A percentile compares a stretch with the other conserved stretches of the same genome.
phyloP scores from a whole-genome alignment of 108 stramenopile species.

The Bacterosira constricta region DNA sequence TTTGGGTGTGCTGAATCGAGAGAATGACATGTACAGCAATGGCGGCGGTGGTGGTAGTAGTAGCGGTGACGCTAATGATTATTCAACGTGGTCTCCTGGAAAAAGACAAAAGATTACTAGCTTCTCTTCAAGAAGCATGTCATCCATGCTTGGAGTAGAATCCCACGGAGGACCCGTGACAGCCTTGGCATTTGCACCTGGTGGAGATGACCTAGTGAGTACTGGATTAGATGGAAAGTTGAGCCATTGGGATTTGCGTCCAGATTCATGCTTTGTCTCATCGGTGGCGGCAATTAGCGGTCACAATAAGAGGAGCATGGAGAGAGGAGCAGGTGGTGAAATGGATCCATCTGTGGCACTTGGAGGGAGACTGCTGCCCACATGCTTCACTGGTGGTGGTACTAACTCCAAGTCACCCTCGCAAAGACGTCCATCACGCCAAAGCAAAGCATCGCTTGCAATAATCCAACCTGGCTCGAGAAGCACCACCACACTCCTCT shows the following conservation, averaged over 20 bases:
- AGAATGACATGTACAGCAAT: slow-evolving; percentile 24
- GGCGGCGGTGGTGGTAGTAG: background rate
- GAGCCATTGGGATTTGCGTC: slow-evolving; percentile 73
- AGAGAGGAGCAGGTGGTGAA: background rate
- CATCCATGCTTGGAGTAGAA: slow-evolving; percentile 27
- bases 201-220: slow-evolving; percentile 66
- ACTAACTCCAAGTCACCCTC: background rate
- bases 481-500: slow-evolving; percentile 26
- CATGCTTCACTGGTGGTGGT: slow-evolving; percentile 1
- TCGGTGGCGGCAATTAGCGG: slow-evolving; percentile 13
- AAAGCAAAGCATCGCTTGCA: slow-evolving; percentile 12
- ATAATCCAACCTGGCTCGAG: slow-evolving; percentile 29
- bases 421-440: slow-evolving; percentile 1
- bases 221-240: slow-evolving; percentile 59
- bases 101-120: background rate
- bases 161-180: slow-evolving; percentile 61
- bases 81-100: slow-evolving; percentile 5
- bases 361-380: slow-evolving; percentile 26
- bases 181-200: slow-evolving; percentile 56
- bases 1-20: slow-evolving; percentile 62
- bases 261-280: slow-evolving; percentile 49
- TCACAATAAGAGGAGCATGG: background rate
- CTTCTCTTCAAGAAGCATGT: background rate
- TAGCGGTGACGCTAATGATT: slow-evolving; percentile 33
- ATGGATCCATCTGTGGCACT: slow-evolving; percentile 30